Evolutionary conservation across 345 rosid species (phyloP), one percentile per base, ranked within the genome.

Genomic region (Schrenkiella parvula): DNA sequence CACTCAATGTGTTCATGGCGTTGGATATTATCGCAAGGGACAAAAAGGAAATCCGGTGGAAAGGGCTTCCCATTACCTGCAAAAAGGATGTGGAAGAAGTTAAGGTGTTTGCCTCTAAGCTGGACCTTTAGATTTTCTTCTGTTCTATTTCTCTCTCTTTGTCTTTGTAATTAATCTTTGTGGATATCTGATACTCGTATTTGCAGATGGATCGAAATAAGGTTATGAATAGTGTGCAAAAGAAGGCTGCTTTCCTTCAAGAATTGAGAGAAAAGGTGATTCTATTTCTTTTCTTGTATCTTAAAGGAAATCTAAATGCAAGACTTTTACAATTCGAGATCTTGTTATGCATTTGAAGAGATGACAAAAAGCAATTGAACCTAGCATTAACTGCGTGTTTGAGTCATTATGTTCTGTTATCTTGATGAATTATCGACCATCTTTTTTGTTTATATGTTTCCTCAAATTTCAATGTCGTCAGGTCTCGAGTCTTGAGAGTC

Each of bases 1-100:
- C 81, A 41, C 63, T 80, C 34, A 78, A 80, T 53, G 84, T 83
- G 17, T 78, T 83, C 28, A 79, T 76, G 82, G 86, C 84, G 0
- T 46, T 78, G 79, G 81, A 83, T 76, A 80, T 80, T 19, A 79
- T 83, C 12, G 71, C 78, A 3, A 73, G 79, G 46, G 81, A 73
- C 48, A 80, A 83, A 71, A 83, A 83, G 22, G 84, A 80, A 69
- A 78, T 80, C 46, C 68, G 66, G 41, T 83, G 86, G 86, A 83
- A 78, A 73, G 84, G 84, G 8, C 84, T 78, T 68, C 78, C 84
- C 43, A 28, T 71, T 31, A 64, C 73, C 29, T 68, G 79, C 54
- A 44, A 47, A 15, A 74, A 54, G n/a, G 81, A 81, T 54, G 69
- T 79, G n/a, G 81, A 76, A 71, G 84, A 79, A 46, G 64, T 79